Percentiles rank a stretch among this genome's conserved stretches.
Evolutionary conservation across 2,329 filamentous ascomycete species (phyloP).

Genomic region (Colletotrichum costaricense): DNA sequence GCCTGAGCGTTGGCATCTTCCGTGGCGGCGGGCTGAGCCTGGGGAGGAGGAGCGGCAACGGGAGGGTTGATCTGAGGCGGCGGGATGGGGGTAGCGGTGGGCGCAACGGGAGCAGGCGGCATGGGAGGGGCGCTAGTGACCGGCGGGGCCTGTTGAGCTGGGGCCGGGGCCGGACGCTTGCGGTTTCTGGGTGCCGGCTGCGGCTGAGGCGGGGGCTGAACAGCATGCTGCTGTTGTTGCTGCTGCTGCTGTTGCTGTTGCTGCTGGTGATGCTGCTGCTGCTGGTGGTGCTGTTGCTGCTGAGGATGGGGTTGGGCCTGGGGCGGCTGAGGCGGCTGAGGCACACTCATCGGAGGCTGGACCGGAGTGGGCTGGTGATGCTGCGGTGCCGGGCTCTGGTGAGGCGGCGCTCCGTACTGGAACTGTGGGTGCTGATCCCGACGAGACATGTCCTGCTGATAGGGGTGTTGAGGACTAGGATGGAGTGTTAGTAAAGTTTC

Average conservation of each 20-base stretch:
- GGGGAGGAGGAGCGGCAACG: slow-evolving; percentile 44
- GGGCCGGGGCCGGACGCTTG: slow-evolving; percentile 48
- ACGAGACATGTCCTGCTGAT: slow-evolving; percentile 63
- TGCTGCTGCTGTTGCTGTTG: slow-evolving; percentile 47
- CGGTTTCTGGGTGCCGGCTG: slow-evolving; percentile 46
- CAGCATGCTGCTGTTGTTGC: slow-evolving; percentile 44
- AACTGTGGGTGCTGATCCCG: slow-evolving; percentile 57
- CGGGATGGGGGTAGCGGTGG: slow-evolving; percentile 43
- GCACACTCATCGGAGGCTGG: slow-evolving; percentile 57
- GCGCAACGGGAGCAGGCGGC: slow-evolving; percentile 47
- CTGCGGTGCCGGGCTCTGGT: slow-evolving; percentile 51
- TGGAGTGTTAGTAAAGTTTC: slow-evolving; percentile 38
- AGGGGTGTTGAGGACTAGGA: slow-evolving; percentile 56
- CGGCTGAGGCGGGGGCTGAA: slow-evolving; percentile 48
- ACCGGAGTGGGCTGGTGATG: slow-evolving; percentile 52
- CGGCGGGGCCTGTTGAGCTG: slow-evolving; percentile 47
- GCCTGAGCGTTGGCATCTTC: slow-evolving; percentile 48
- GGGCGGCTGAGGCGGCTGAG: slow-evolving; percentile 50
- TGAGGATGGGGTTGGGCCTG: slow-evolving; percentile 39
- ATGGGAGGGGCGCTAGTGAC: slow-evolving; percentile 41
- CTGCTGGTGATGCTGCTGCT: slow-evolving; percentile 42
- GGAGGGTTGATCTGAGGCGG: slow-evolving; percentile 48
- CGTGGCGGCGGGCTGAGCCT: slow-evolving; percentile 41
- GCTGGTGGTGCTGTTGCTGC: slow-evolving; percentile 47
- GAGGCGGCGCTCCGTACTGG: slow-evolving; percentile 51